A percentile compares a stretch with the other conserved stretches of the same genome.
Conservation (phyloP, 1,139 yeast species). For the Geotrichum bryndzae region DNA sequence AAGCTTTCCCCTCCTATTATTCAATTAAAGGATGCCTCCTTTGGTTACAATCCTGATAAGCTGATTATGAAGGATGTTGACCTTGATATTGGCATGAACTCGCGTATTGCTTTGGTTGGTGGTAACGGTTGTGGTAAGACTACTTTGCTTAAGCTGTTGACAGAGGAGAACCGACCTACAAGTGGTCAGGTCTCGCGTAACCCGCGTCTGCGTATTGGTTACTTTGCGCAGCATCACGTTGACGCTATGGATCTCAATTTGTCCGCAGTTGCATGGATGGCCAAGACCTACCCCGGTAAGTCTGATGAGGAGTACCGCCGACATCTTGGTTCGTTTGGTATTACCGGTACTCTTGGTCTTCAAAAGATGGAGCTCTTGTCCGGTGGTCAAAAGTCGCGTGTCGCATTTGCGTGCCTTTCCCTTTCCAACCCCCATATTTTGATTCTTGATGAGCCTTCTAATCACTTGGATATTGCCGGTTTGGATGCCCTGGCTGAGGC, state of each 20-base stretch:
- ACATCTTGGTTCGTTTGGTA: constrained; percentile 94
- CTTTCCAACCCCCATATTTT: constrained; percentile 86
- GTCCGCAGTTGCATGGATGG: constrained; percentile 94
- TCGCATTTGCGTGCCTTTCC: constrained; percentile 94
- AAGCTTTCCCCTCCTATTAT: constrained; percentile 87
- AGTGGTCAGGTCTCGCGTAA: constrained; percentile 73
- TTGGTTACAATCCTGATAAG: constrained; percentile 69
- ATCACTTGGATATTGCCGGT: constrained; percentile 97
- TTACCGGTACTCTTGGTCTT: constrained; percentile 87
- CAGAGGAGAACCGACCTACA: constrained; percentile 69
- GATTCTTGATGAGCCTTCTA: constrained; percentile 95
- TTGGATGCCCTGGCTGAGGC: constrained; percentile 92
- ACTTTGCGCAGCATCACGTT: constrained; percentile 98
- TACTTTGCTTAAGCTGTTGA: constrained; percentile 75
- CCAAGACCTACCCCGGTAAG: constrained; percentile 82
- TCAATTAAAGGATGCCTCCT: constrained; percentile 78
- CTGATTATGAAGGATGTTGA: constrained; percentile 69
- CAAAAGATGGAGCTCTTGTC: constrained; percentile 86
- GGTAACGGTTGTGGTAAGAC: constrained; percentile 99
- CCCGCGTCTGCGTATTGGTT: constrained; percentile 85
- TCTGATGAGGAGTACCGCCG: constrained; percentile 96
- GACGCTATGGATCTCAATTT: constrained; percentile 91
- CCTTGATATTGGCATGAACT: constrained; percentile 84
- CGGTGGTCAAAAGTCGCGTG: constrained; percentile 98
- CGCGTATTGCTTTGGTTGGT: constrained; percentile 94